Conservation (phyloP, 2,329 filamentous ascomycete genomes). For the Arthrinium puccinioides region DNA sequence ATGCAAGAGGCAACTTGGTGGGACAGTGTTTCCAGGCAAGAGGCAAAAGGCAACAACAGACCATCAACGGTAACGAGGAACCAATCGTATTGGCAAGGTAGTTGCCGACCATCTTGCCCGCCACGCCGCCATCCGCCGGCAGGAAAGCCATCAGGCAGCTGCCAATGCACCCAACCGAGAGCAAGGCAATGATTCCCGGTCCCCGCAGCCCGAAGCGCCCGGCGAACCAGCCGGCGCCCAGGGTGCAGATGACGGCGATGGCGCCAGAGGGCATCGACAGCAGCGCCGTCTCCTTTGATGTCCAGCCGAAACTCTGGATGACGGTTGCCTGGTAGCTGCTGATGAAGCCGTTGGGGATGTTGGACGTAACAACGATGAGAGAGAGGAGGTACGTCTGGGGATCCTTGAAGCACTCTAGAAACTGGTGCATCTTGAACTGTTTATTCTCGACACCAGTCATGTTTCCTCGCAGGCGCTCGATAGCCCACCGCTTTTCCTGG, state of each 20-base stretch:
- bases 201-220: constrained; percentile 28
- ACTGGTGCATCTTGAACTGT: constrained; percentile 5
- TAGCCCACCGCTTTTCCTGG: constrained; percentile 2
- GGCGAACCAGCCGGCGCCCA: constrained; percentile 28
- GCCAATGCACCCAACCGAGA: constrained; percentile 34
- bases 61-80: constrained; percentile 30
- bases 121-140: constrained; percentile 24
- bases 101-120: constrained; percentile 29
- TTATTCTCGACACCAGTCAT: constrained; percentile 8
- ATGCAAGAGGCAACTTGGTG: no score
- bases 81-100: constrained; percentile 33
- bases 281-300: constrained; percentile 28
- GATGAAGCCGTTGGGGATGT: constrained; percentile 25
- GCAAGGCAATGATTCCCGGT: constrained; percentile 29
- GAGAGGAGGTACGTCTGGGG: constrained; percentile 6
- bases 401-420: constrained; percentile 4
- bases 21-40: neutral
- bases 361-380: constrained; percentile 3
- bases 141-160: constrained; percentile 30
- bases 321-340: constrained; percentile 31
- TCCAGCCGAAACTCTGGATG: constrained; percentile 30
- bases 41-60: neutral
- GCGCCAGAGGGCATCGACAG: constrained; percentile 32
- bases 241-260: constrained; percentile 30
- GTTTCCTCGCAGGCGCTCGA: constrained; percentile 6